Evolutionary conservation across 306 rosid genomes (phyloP).

Genomic region (Cicer bijugum): DNA sequence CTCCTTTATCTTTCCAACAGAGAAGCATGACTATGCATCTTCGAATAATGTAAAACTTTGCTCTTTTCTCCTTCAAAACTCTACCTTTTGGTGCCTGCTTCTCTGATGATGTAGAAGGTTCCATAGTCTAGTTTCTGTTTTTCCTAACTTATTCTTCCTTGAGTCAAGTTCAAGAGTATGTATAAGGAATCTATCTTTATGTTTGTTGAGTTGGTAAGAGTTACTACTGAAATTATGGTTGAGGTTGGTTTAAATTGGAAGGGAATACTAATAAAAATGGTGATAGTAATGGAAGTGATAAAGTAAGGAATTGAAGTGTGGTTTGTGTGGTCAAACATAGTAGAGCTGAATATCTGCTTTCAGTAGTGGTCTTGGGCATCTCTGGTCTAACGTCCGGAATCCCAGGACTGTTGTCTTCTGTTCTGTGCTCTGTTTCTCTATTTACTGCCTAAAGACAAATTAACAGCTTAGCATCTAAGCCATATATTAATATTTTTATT

Average conservation of each 20-base stretch:
- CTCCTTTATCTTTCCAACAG: conserved; percentile 58
- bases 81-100: conserved; percentile 50
- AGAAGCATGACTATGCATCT: conserved; percentile 58
- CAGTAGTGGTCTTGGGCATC: conserved; percentile 51
- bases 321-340: conserved; percentile 54
- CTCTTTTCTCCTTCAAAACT: conserved; percentile 55
- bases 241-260: conserved; percentile 37
- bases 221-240: conserved; percentile 31
- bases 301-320: conserved; percentile 45
- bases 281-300: conserved; percentile 40
- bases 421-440: conserved; percentile 51
- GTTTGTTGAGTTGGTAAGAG: conserved; percentile 30
- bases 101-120: conserved; percentile 43
- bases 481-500: conserved; percentile 17
- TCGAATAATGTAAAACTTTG: conserved; percentile 56
- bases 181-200: conserved; percentile 15
- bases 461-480: conserved; percentile 37
- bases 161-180: background rate
- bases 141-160: conserved; percentile 24
- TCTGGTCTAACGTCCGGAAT: conserved; percentile 58
- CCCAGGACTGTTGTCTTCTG: conserved; percentile 59
- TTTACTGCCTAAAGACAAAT: conserved; percentile 55
- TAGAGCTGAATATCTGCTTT: conserved; percentile 51
- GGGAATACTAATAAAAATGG: conserved; percentile 36
- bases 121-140: conserved; percentile 43